Conservation (phyloP, 1,139 yeast species). For the Sporopachydermia cereana region DNA sequence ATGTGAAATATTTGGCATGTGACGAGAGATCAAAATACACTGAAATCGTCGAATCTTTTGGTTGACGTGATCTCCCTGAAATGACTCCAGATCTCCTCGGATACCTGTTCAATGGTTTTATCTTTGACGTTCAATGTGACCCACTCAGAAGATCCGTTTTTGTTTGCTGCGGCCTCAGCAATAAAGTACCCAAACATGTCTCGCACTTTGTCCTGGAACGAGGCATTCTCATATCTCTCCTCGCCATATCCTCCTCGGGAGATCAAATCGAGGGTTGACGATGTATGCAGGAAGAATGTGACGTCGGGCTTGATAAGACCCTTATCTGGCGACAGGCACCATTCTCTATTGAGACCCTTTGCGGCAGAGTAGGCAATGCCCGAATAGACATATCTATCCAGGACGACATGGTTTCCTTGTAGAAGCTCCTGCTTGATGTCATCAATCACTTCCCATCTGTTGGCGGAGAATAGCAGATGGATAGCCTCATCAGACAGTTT, state of each 20-base stretch:
- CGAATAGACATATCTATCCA: constrained; percentile 85
- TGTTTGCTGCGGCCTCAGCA: constrained; percentile 17
- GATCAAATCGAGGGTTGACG: constrained; percentile 34
- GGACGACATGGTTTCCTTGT: constrained; percentile 47
- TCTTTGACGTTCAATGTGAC: constrained; percentile 47
- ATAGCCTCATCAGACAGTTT: constrained; percentile 61
- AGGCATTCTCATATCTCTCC: constrained; percentile 73
- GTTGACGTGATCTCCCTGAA: constrained; percentile 9
- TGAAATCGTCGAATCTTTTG: not conserved
- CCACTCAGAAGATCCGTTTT: constrained; percentile 25
- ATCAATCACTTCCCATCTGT: constrained; percentile 74
- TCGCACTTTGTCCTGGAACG: constrained; percentile 63
- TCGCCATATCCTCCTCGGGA: constrained; percentile 78
- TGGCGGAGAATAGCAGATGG: constrained; percentile 84
- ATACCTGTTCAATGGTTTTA: constrained; percentile 45
- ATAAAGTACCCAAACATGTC: constrained; percentile 41
- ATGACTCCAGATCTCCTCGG: constrained; percentile 15
- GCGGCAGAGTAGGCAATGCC: constrained; percentile 91
- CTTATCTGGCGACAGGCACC: constrained; percentile 74
- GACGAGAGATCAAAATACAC: not conserved
- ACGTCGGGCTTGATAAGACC: constrained; percentile 87
- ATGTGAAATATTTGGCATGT: not conserved
- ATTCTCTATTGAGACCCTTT: constrained; percentile 51
- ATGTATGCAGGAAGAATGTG: constrained; percentile 62
- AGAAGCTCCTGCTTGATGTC: constrained; percentile 35